Evolutionary conservation across 2,329 filamentous ascomycete species (phyloP), one percentile per base, ranked within the genome.

Genomic region (Aspergillus fijiensis): DNA sequence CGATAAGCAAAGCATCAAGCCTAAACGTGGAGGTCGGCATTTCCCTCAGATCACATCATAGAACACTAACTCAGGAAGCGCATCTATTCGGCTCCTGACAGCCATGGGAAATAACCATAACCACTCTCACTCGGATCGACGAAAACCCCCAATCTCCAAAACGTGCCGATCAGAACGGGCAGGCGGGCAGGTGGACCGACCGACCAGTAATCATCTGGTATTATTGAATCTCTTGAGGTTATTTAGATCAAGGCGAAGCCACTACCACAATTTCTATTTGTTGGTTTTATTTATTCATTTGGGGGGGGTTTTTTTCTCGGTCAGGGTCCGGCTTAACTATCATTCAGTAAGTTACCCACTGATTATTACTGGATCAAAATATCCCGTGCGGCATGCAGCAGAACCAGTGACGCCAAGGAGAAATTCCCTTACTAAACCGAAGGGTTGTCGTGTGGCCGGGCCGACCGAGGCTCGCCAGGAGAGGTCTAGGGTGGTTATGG

Each of bases 111-210:
- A 51, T 57, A 55, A 55, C 35, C 48, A 57, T 51, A 57, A 51
- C 49, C 48, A 23, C 29, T 48, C 55, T 42, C 33, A 25, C 27
- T 55, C 56, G 21, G 58, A 61, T 60, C 55, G 52, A 58, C 61
- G 23, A 25, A 23, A 14, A 23, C 53, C 57, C 42, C 57, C 60
- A 53, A 60, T 42, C 58, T 52, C 49, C 55, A 21, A 63, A 63
- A 61, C 58, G 59, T 63, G 61, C 58, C 58, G 61, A 63, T 63
- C 61, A 63, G 45, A 59, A 58, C 60, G 60, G 57, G 47, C 59
- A 21, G 52, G 60, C 49, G 49, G 27, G 27, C 27, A 39, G 51
- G 51, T 52, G 51, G 51, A 52, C 31, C 39, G 51, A 52, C 31
- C 39, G 39, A 6, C 39, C 33, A 9, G 39, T 45, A 19, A 45